Conservation (phyloP, 441 rosid species). For the Aleurites moluccanus region DNA sequence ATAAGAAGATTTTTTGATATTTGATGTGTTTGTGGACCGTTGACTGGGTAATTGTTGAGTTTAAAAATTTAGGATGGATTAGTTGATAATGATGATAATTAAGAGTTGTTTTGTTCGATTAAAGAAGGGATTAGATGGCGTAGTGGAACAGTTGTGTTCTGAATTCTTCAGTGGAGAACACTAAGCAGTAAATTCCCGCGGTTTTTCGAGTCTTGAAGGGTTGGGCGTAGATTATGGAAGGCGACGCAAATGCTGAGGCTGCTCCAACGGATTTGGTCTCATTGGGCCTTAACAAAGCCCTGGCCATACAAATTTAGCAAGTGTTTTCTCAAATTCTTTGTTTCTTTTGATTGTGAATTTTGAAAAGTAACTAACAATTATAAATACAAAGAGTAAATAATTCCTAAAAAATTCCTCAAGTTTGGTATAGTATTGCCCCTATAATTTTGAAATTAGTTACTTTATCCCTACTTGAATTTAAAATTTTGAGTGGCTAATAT, state of each 20-base stretch:
- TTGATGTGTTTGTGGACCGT: neutral
- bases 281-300: neutral
- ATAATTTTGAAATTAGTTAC: too few relatives aligned
- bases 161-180: neutral
- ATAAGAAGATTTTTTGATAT: neutral
- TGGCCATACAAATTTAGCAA: neutral
- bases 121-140: neutral
- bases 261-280: neutral
- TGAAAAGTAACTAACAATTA: too few relatives aligned
- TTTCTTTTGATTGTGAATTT: too few relatives aligned
- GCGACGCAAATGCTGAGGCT: neutral
- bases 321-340: too few relatives aligned
- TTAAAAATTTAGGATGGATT: too few relatives aligned
- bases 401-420: too few relatives aligned
- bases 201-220: neutral
- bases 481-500: too few relatives aligned
- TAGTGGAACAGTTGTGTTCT: conserved; percentile 1
- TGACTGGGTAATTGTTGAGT: conserved; percentile 18
- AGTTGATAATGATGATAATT: neutral
- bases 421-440: too few relatives aligned
- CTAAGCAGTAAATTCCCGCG: conserved; percentile 1
- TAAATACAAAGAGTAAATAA: too few relatives aligned
- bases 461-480: too few relatives aligned
- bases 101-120: neutral
- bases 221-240: neutral